Conservation (phyloP, 2,329 filamentous ascomycete species). For the Aspergillus sp. region DNA sequence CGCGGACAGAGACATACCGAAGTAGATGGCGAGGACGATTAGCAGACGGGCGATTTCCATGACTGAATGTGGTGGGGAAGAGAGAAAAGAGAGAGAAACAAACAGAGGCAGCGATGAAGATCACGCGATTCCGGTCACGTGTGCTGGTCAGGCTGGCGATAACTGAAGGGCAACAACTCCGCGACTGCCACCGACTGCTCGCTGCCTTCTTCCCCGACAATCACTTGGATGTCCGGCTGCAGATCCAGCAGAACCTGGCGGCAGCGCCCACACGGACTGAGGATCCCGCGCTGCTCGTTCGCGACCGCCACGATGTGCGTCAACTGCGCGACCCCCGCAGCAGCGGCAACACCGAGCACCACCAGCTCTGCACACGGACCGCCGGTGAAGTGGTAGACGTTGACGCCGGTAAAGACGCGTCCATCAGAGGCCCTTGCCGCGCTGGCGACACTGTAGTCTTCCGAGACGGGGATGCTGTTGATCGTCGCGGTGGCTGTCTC, state of each 20-base stretch:
- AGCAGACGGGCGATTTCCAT: slow-evolving; percentile 17
- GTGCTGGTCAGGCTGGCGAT: background rate
- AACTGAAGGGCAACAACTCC: slow-evolving; percentile 13
- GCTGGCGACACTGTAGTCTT: slow-evolving; percentile 24
- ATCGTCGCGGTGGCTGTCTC: slow-evolving; percentile 21
- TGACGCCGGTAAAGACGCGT: slow-evolving; percentile 26
- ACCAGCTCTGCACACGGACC: slow-evolving; percentile 32
- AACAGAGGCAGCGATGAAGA: too few species aligned
- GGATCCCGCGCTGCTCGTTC: slow-evolving; percentile 20
- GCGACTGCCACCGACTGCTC: background rate
- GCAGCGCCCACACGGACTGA: slow-evolving; percentile 30
- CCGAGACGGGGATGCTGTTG: slow-evolving; percentile 20
- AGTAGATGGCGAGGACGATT: slow-evolving; percentile 15
- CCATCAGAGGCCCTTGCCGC: slow-evolving; percentile 19
- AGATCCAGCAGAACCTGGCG: slow-evolving; percentile 28
- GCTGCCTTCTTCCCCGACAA: slow-evolving; percentile 15
- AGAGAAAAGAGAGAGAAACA: too few species aligned
- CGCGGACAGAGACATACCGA: slow-evolving; percentile 6
- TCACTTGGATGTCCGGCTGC: slow-evolving; percentile 24
- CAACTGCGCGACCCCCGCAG: slow-evolving; percentile 19
- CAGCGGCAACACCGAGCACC: slow-evolving; percentile 26
- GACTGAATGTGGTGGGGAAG: background rate
- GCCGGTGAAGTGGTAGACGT: slow-evolving; percentile 29
- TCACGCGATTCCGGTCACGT: too few species aligned
- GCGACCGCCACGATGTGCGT: slow-evolving; percentile 27